Conservation (phyloP, 169 alveolate species). For the Besnoitia besnoiti region DNA sequence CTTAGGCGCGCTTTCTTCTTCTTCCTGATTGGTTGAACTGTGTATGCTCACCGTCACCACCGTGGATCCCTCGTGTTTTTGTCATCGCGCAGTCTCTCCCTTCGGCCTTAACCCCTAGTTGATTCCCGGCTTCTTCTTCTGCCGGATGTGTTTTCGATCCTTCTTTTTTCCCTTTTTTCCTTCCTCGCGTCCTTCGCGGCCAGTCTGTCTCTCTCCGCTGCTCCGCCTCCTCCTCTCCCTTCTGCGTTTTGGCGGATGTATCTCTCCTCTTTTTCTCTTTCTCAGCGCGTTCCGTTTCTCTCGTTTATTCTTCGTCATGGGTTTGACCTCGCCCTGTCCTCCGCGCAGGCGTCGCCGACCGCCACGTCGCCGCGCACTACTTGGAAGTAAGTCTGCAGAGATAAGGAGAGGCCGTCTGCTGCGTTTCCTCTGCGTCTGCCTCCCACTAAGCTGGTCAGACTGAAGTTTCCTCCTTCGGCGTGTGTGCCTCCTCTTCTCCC, state of each 20-base stretch:
- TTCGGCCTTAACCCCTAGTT: too few relatives aligned
- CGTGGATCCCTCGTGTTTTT: too few relatives aligned
- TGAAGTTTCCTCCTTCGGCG: too few relatives aligned
- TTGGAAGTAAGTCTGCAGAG: neutral
- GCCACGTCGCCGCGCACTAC: neutral
- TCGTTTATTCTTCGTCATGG: neutral
- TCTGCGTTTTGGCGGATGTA: neutral
- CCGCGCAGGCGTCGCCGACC: neutral
- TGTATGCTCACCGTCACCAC: too few relatives aligned
- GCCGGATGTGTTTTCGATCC: neutral
- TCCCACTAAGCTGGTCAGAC: too few relatives aligned
- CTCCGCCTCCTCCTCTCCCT: neutral
- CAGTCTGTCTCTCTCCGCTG: neutral
- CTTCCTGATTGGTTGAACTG: too few relatives aligned
- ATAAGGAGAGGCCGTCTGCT: too few relatives aligned
- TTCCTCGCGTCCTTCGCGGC: neutral
- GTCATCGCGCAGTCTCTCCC: too few relatives aligned
- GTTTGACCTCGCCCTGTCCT: neutral
- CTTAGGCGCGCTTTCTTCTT: too few relatives aligned
- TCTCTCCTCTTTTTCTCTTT: neutral
- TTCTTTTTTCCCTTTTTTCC: neutral
- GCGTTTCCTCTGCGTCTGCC: too few relatives aligned
- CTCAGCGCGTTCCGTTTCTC: neutral
- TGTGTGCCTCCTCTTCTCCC: too few relatives aligned
- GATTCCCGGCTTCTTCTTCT: too few relatives aligned